Conservation (phyloP, 2,329 filamentous ascomycete species). For the Spiromastix sp. region DNA sequence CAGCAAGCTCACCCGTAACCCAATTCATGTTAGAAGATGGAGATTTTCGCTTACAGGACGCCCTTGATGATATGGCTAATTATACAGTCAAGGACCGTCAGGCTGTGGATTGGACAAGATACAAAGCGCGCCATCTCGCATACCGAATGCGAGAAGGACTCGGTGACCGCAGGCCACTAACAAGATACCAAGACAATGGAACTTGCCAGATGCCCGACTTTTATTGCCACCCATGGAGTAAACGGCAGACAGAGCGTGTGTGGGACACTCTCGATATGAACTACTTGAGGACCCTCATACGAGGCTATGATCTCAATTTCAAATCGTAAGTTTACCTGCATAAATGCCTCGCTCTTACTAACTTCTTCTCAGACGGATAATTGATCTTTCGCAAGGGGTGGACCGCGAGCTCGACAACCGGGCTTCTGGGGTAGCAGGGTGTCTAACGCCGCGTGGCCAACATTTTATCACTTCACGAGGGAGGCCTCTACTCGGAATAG, state of each 20-base stretch:
- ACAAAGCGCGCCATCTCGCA: conserved; percentile 49
- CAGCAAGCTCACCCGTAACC: conserved; percentile 52
- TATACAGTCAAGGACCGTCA: conserved; percentile 16
- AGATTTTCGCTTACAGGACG: conserved; percentile 43
- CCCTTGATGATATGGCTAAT: conserved; percentile 37
- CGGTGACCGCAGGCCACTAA: conserved; percentile 47
- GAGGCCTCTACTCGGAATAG: conserved; percentile 50
- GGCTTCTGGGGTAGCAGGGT: conserved; percentile 50
- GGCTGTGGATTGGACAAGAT: conserved; percentile 29
- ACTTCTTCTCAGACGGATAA: conserved; percentile 23
- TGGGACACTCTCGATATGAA: conserved; percentile 57
- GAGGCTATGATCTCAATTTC: conserved; percentile 47
- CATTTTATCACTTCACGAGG: conserved; percentile 52
- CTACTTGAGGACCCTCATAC: conserved; percentile 39
- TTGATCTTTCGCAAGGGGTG: conserved; percentile 64
- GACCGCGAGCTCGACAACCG: conserved; percentile 45
- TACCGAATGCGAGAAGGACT: conserved; percentile 43
- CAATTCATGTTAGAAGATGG: conserved; percentile 50
- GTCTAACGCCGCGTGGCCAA: conserved; percentile 57
- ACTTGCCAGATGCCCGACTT: conserved; percentile 45
- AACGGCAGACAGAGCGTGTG: conserved; percentile 47
- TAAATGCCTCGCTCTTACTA: conserved; percentile 4
- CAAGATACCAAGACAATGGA: conserved; percentile 48
- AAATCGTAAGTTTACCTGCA: conserved; percentile 36
- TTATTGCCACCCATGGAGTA: conserved; percentile 42